Percentiles rank a stretch among this genome's conserved stretches.
phyloP scores from a whole-genome alignment of 2,329 filamentous ascomycete species.

The Claviceps quebecensis region DNA sequence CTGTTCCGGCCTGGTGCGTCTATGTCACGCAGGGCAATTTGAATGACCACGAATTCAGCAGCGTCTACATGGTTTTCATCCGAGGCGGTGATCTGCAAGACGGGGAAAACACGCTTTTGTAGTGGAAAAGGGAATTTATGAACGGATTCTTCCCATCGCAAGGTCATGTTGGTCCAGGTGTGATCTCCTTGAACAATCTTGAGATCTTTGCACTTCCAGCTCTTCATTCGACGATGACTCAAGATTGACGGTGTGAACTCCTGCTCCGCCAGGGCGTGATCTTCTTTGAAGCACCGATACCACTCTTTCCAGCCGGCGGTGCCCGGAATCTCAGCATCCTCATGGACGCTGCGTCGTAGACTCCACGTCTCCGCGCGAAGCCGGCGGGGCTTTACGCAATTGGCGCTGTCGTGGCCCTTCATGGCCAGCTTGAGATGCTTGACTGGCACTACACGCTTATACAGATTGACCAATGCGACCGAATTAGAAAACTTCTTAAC shows the following conservation, averaged over 20 bases:
- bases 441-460: conserved; percentile 33
- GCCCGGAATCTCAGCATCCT: conserved; percentile 31
- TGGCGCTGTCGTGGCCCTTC: conserved; percentile 15
- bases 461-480: conserved; percentile 36
- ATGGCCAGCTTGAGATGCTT: conserved; percentile 27
- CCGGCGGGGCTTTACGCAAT: conserved; percentile 9
- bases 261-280: conserved; percentile 26
- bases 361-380: conserved; percentile 43
- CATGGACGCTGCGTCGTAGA: conserved; percentile 48
- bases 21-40: conserved; percentile 29
- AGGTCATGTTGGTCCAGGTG: conserved; percentile 32
- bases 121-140: conserved; percentile 49
- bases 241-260: conserved; percentile 25
- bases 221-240: conserved; percentile 21
- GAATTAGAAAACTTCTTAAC: conserved; percentile 35
- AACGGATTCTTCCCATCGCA: conserved; percentile 48
- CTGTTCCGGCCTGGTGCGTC: conserved; percentile 27
- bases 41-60: conserved; percentile 41
- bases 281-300: conserved; percentile 39
- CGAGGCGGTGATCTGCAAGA: conserved; percentile 45
- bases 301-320: conserved; percentile 55
- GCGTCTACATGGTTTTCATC: conserved; percentile 15
- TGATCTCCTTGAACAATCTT: conserved; percentile 23
- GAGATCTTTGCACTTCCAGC: conserved; percentile 31
- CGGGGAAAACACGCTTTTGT: conserved; percentile 50